Evolutionary conservation across 1,284 basidiomycete species (phyloP).

Genomic region (Cutaneotrichosporon mucoides): DNA sequence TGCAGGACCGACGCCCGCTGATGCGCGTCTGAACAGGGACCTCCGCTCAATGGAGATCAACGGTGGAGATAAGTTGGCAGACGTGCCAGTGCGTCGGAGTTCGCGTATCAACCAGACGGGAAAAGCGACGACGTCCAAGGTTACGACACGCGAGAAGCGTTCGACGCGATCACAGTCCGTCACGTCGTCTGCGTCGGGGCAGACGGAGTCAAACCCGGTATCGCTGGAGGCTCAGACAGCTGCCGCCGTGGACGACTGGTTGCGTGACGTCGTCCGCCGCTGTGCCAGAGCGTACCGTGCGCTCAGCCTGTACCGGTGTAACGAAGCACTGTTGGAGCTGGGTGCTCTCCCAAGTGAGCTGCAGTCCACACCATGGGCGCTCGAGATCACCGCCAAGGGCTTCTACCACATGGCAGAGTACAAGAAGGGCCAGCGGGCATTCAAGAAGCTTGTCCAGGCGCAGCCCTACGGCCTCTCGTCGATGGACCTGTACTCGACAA

Average conservation of each 20-base stretch:
- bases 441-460: slow-evolving; percentile 68
- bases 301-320: slow-evolving; percentile 69
- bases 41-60: slow-evolving; percentile 31
- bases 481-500: slow-evolving; percentile 91
- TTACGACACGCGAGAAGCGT: slow-evolving; percentile 23
- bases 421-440: slow-evolving; percentile 76
- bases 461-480: slow-evolving; percentile 81
- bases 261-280: slow-evolving; percentile 72
- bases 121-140: slow-evolving; percentile 11
- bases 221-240: slow-evolving; percentile 64
- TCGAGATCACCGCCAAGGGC: slow-evolving; percentile 74
- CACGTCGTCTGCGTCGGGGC: slow-evolving; percentile 59
- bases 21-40: slow-evolving; percentile 28
- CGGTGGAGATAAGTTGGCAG: slow-evolving; percentile 23
- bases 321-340: slow-evolving; percentile 67
- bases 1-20: slow-evolving; percentile 8
- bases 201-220: slow-evolving; percentile 60
- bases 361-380: slow-evolving; percentile 67
- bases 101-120: slow-evolving; percentile 31
- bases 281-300: slow-evolving; percentile 73
- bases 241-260: slow-evolving; percentile 71
- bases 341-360: slow-evolving; percentile 71
- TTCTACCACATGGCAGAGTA: slow-evolving; percentile 86
- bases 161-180: slow-evolving; percentile 34
- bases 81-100: slow-evolving; percentile 34